Evolutionary conservation across 148 eudicot species (phyloP).

Genomic region (Rhododendron henanense): DNA sequence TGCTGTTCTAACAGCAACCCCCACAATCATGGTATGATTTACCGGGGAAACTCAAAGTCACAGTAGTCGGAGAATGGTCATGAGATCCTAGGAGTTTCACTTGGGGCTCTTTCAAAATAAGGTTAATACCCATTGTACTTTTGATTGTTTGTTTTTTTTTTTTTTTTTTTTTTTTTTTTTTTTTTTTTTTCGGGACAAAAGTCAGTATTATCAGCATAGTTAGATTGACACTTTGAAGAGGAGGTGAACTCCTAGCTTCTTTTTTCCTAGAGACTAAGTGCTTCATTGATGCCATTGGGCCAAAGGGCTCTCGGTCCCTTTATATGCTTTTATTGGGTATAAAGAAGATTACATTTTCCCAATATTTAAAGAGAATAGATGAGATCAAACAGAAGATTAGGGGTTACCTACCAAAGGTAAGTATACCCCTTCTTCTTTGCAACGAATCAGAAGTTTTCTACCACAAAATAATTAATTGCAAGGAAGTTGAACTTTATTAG

Average conservation of each 20-base stretch:
- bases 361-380: too few relatives aligned
- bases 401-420: neutral
- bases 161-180: too few relatives aligned
- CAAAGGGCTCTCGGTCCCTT: neutral
- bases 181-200: too few relatives aligned
- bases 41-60: neutral
- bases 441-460: neutral
- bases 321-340: neutral
- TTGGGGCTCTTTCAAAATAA: neutral
- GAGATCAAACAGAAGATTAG: too few relatives aligned
- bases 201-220: too few relatives aligned
- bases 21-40: neutral
- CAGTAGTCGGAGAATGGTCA: neutral
- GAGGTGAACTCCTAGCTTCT: too few relatives aligned
- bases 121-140: neutral
- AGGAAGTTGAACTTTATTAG: too few relatives aligned
- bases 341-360: neutral
- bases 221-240: too few relatives aligned
- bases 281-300: too few relatives aligned
- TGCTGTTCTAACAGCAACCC: neutral
- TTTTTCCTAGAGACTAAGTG: too few relatives aligned
- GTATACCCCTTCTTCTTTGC: neutral
- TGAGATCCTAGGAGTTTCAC: neutral
- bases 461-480: neutral
- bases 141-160: too few relatives aligned